A percentile compares a stretch with the other conserved stretches of the same genome.
These are phyloP conservation scores for Mycena polygramma DNA, from an alignment of 768 basidiomycete species.

Conservation along the genomic window DNA sequence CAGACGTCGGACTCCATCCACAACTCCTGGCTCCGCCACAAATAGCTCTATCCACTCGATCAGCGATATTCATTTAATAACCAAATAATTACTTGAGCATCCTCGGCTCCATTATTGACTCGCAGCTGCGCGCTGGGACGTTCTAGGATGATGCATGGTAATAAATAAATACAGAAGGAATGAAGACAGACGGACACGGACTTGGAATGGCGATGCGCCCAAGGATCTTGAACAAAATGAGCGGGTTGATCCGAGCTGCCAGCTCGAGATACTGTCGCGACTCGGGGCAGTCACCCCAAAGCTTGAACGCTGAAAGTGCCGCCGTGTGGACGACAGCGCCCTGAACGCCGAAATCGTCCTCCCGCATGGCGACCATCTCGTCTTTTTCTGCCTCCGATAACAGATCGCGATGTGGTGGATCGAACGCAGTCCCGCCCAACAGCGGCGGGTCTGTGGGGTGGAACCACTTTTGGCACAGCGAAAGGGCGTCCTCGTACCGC, in stretches of 20 bases:
- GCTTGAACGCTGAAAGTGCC: background rate
- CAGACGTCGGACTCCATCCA: conserved; percentile 13
- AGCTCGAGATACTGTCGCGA: conserved; percentile 18
- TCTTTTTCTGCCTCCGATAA: background rate
- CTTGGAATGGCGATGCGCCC: conserved; percentile 9
- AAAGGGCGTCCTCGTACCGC: background rate
- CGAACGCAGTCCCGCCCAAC: background rate
- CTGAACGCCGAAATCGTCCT: background rate
- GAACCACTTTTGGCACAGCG: conserved; percentile 10
- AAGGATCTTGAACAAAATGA: conserved; percentile 22
- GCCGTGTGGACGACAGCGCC: conserved; percentile 6
- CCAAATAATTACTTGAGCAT: conserved; percentile 16
- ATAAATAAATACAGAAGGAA: too few species aligned
- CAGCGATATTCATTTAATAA: too few species aligned
- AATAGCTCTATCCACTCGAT: conserved; percentile 9
- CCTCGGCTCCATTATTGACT: background rate
- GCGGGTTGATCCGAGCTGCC: background rate
- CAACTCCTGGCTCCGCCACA: conserved; percentile 15
- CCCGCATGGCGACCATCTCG: background rate
- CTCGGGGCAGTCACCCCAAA: conserved; percentile 11
- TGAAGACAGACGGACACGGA: too few species aligned
- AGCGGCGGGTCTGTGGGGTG: background rate
- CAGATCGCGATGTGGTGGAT: background rate
- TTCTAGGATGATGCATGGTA: background rate
- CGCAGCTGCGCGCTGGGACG: conserved; percentile 3